These are phyloP conservation scores for Theobroma grandiflorum DNA, from an alignment of 441 rosid species.

Conservation along the genomic window DNA sequence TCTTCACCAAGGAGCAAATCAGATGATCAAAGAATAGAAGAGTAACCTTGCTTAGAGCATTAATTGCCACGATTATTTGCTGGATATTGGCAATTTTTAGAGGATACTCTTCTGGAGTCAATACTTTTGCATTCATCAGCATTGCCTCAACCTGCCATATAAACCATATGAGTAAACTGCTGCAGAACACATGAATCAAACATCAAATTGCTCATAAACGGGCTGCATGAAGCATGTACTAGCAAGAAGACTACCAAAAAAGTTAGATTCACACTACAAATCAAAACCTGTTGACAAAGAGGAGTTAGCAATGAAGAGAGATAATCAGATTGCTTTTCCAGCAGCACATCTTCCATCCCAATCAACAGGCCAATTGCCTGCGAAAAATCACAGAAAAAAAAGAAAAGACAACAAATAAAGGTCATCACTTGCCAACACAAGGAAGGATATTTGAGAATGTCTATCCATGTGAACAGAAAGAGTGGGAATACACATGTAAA, in stretches of 20 bases:
- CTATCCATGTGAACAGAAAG: conserved; percentile 8
- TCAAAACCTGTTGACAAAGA: conserved; percentile 86
- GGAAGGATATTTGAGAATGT: not conserved
- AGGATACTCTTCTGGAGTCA: conserved; percentile 61
- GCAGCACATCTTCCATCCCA: conserved; percentile 87
- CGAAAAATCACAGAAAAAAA: conserved; percentile 20
- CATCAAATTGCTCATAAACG: not conserved
- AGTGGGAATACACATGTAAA: not conserved
- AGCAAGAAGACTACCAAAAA: conserved; percentile 13
- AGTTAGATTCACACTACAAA: conserved; percentile 20
- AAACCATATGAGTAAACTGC: conserved; percentile 26
- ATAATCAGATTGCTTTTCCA: conserved; percentile 87
- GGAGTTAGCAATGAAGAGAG: conserved; percentile 87
- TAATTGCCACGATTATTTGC: conserved; percentile 84
- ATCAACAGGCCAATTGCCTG: conserved; percentile 94
- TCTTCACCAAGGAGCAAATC: not conserved
- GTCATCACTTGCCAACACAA: conserved; percentile 1
- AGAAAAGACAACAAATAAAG: not conserved
- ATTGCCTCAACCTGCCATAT: conserved; percentile 67
- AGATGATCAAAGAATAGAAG: conserved; percentile 32
- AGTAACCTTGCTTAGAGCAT: conserved; percentile 95
- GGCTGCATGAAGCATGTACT: not conserved
- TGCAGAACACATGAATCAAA: conserved; percentile 25
- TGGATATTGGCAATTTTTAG: conserved; percentile 67
- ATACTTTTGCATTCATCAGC: conserved; percentile 58